phyloP scores from a whole-genome alignment of 441 rosid genomes.

The Aleurites moluccanus region DNA sequence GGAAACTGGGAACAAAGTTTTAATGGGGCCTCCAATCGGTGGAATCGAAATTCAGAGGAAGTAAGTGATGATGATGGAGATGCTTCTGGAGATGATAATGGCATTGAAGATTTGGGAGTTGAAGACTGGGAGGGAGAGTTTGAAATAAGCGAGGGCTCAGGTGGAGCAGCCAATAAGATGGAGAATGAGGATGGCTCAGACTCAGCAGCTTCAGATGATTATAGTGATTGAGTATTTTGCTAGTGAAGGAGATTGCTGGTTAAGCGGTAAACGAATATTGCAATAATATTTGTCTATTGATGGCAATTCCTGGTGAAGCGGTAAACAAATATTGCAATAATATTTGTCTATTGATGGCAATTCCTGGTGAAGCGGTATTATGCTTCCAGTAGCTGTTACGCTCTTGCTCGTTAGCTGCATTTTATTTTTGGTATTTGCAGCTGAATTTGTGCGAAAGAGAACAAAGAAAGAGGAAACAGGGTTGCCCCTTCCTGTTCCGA shows the following conservation, averaged over 20 bases:
- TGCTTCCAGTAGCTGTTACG: background rate
- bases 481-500: background rate
- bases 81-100: constrained; percentile 43
- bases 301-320: no score
- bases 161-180: constrained; percentile 34
- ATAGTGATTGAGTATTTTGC: constrained; percentile 47
- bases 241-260: background rate
- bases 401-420: constrained; percentile 27
- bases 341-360: no score
- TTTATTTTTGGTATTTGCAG: constrained; percentile 30
- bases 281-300: no score
- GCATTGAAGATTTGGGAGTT: constrained; percentile 30
- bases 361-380: no score
- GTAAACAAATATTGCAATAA: no score
- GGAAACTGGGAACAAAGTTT: constrained; percentile 58
- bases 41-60: constrained; percentile 49
- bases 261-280: background rate
- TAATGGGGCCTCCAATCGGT: constrained; percentile 34
- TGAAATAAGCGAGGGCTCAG: constrained; percentile 66
- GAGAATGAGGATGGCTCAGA: constrained; percentile 46
- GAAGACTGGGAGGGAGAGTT: constrained; percentile 49
- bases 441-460: background rate
- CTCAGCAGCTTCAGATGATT: constrained; percentile 53
- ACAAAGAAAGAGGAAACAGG: background rate
- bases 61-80: constrained; percentile 61